A percentile compares a stretch with the other conserved stretches of the same genome.
phyloP scores from a whole-genome alignment of 371 early-diverging fungal genomes.

The Mucor plumbeus region DNA sequence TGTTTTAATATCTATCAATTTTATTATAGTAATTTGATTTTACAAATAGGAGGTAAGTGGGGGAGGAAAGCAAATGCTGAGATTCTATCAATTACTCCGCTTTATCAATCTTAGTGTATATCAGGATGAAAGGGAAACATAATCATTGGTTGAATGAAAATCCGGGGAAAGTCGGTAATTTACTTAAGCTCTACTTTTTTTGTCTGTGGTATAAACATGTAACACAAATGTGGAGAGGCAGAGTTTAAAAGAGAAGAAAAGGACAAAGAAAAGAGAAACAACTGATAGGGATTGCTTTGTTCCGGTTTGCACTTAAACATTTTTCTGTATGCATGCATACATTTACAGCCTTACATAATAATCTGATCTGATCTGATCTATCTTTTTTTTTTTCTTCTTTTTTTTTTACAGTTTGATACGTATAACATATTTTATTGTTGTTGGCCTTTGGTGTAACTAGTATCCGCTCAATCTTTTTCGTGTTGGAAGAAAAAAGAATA shows the following conservation, averaged over 20 bases:
- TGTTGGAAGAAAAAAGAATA: neutral
- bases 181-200: neutral
- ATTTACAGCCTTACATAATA: neutral
- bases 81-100: neutral
- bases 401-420: too few relatives aligned
- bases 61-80: neutral
- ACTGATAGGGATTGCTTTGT: neutral
- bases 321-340: neutral
- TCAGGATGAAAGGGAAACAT: conserved; percentile 7
- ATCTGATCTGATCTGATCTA: neutral
- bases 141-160: conserved; percentile 3
- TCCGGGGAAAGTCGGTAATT: conserved; percentile 14
- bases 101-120: neutral
- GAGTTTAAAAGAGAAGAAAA: neutral
- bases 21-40: neutral
- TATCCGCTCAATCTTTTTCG: neutral
- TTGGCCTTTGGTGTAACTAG: neutral
- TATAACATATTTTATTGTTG: neutral
- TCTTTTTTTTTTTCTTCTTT: neutral
- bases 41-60: too few relatives aligned
- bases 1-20: conserved; percentile 3
- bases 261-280: too few relatives aligned
- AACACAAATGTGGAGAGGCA: conserved; percentile 1
- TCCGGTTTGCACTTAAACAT: neutral
- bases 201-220: conserved; percentile 1